Evolutionary conservation across 176 grass and related monocot genomes (phyloP), one percentile per base, ranked within the genome.

Genomic region (Zoysia pacifica): DNA sequence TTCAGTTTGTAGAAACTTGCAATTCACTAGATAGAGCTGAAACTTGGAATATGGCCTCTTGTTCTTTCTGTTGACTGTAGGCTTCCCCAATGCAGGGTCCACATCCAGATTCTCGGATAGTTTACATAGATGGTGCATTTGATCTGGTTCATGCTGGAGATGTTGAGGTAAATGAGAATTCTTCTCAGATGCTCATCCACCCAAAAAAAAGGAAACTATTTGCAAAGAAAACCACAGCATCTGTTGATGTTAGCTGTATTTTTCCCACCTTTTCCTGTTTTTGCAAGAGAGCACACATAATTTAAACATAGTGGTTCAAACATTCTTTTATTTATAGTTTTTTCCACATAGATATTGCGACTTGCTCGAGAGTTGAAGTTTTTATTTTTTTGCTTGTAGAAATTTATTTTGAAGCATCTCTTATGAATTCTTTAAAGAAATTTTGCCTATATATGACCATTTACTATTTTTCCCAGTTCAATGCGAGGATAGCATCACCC

Each of bases 141-240:
- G 93, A 99, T 93, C 86, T 95, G 47, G 91, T 99, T 48, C 96
- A 99, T 87, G 93, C 96, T 79, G 96, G 96, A 67, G 88, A 99
- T 86, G 96, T 99, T 44, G 96, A 99, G 96, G 93, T 99, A 87
- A 83, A 77, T 65, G 41, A 37, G 38, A 69, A 38, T 74, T 70
- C 3, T 49, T 79, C 51, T 3, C 62, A 79, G 15, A 52, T 20
- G 15, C 35, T 9, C 67, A 80, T 52, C 10, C 19, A 39, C 6
- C 10, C 1, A 5, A 20, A 62, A 69, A 16, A 3, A 16, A 3
- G 15, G 15, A 38, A 65, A 65, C 58, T 46, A 15, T 38, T 5
- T 63, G 61, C 7, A 55, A 70, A 74, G 11, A 42, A 28, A 72
- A 80, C 50, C 16, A 20, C 4, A 9, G 1, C 14, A 52, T 66